Conservation (phyloP, 2,329 filamentous ascomycete genomes). For the Daldinia sp. region DNA sequence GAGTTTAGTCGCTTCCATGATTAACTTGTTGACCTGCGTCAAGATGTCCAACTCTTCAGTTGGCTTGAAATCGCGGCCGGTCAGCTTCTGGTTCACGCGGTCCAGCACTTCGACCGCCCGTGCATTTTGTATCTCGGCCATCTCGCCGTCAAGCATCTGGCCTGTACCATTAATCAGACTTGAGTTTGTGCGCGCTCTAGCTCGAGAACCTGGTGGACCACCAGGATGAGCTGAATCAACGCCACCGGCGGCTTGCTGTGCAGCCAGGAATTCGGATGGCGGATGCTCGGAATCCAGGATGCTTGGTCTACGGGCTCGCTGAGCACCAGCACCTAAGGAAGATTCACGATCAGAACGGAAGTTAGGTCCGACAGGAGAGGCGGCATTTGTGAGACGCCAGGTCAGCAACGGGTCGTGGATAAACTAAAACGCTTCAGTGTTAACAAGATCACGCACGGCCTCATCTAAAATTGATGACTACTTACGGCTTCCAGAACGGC, state of each 20-base stretch:
- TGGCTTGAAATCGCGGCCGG: slow-evolving; percentile 90
- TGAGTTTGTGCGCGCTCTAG: slow-evolving; percentile 71
- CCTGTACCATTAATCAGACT: slow-evolving; percentile 54
- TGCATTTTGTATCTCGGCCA: slow-evolving; percentile 88
- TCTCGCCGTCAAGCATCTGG: slow-evolving; percentile 56
- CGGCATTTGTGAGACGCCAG: slow-evolving; percentile 83
- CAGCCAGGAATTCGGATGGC: slow-evolving; percentile 69
- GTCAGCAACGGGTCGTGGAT: slow-evolving; percentile 99
- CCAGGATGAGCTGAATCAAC: slow-evolving; percentile 55
- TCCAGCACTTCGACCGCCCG: slow-evolving; percentile 91
- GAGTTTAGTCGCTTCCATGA: slow-evolving; percentile 94
- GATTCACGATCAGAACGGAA: slow-evolving; percentile 72
- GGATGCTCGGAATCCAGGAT: slow-evolving; percentile 74
- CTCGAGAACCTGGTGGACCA: slow-evolving; percentile 62
- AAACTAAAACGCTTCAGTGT: slow-evolving; percentile 71
- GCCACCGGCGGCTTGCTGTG: slow-evolving; percentile 51
- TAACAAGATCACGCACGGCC: slow-evolving; percentile 30
- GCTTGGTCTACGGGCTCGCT: slow-evolving; percentile 73
- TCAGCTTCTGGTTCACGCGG: slow-evolving; percentile 94
- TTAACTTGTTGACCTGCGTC: slow-evolving; percentile 92
- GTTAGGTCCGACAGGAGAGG: slow-evolving; percentile 74
- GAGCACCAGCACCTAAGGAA: slow-evolving; percentile 61
- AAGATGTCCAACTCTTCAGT: slow-evolving; percentile 86
- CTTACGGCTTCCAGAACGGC: slow-evolving; percentile 96
- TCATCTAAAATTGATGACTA: slow-evolving; percentile 47